Evolutionary conservation across 768 basidiomycete species (phyloP), one percentile per base, ranked within the genome.

Genomic region (Lactarius psammicola): DNA sequence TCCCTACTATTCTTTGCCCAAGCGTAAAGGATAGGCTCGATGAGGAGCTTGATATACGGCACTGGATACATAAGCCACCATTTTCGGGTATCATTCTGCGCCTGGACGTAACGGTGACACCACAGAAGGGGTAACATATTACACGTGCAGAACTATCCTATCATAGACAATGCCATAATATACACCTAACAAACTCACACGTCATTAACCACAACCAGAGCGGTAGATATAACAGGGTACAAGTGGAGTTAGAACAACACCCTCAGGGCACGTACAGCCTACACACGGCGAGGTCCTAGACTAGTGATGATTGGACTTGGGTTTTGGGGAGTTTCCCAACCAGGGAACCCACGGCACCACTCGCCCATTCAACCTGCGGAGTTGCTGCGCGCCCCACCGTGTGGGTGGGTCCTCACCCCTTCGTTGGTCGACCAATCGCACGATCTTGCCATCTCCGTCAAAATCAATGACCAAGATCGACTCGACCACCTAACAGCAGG

Each of bases 401-500:
- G 77, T 78, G 20, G 86, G 82, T 28, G 81, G 75, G 20, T 83
- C 80, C 53, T 82, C 78, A 30, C 87, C 87, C 46, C 80, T 74
- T 83, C 87, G 85, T 69, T 85, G 82, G 66, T 89, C 86, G 38
- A 82, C 77, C 64, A 89, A 73, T 34, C 78, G 78, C 5, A 80
- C 74, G 57, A 90, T 88, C 76, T 81, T 86, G 64, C 86, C 82
- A 55, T 87, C 75, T 4, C 86, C 85, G 71, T 89, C 87, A 60
- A 90, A 74, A 66, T 89, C 86, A 5, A 89, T 83, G 10, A 81
- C 73, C 28, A 89, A 78, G 40, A 89, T 79, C 1, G 88, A 90
- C 44, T 84, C 79, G 34, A 88, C 76, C 10, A 78, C 71, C 88
- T 90, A 60, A 30, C 28, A 38, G 51, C 40, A 28, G 10, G 18